phyloP scores from a whole-genome alignment of 495 filamentous ascomycete genomes.

The Articulospora tetracladia region DNA sequence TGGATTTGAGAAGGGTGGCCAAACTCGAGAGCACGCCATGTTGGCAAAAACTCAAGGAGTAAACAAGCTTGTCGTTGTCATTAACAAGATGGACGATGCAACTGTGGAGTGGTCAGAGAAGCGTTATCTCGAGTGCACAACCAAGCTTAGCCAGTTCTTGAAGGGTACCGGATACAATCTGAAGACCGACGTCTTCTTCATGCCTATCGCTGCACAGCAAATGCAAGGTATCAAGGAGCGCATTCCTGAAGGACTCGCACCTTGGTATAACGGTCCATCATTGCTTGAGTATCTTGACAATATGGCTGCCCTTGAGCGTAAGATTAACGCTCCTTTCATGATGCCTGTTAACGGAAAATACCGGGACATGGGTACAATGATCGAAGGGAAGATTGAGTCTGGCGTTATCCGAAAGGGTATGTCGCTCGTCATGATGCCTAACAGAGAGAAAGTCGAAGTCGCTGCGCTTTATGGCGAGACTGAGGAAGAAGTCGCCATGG shows the following conservation, averaged over 20 bases:
- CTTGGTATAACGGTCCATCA: constrained; percentile 91
- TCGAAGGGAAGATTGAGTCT: constrained; percentile 95
- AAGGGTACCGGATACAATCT: constrained; percentile 88
- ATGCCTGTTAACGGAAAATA: constrained; percentile 97
- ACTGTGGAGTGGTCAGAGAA: constrained; percentile 94
- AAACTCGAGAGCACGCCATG: constrained; percentile 96
- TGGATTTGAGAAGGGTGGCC: constrained; percentile 98
- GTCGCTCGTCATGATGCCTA: constrained; percentile 89
- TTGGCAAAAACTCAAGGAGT: constrained; percentile 98
- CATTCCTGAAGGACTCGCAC: constrained; percentile 66
- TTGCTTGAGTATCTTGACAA: constrained; percentile 88
- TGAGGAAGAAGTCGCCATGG: constrained; percentile 80
- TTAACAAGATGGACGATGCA: constrained; percentile 97
- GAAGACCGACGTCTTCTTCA: constrained; percentile 87
- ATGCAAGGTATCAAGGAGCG: constrained; percentile 84
- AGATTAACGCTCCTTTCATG: constrained; percentile 98
- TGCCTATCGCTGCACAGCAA: constrained; percentile 92
- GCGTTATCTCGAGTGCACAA: constrained; percentile 86
- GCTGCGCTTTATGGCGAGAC: constrained; percentile 90
- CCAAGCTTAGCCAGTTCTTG: constrained; percentile 83
- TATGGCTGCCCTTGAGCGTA: constrained; percentile 91
- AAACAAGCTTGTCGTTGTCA: constrained; percentile 85
- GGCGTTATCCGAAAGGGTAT: constrained; percentile 86
- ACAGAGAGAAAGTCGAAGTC: constrained; percentile 73
- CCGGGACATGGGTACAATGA: constrained; percentile 94